Evolutionary conservation across 2,329 filamentous ascomycete species (phyloP).

Genomic region (Hypoxylon sp.): DNA sequence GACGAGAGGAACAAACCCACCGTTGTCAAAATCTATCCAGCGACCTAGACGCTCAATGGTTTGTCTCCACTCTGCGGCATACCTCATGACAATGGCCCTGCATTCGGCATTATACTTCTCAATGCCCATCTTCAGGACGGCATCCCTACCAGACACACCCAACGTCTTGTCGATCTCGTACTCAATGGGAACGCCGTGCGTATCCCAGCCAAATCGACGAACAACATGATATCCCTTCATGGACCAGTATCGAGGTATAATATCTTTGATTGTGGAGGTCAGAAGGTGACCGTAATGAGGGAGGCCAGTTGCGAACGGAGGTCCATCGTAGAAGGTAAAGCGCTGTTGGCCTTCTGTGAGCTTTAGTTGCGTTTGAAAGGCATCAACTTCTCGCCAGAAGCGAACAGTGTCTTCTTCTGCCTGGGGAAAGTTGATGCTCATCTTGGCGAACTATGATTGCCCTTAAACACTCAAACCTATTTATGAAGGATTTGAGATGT

Average conservation of each 20-base stretch:
- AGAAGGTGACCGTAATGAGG: constrained; percentile 82
- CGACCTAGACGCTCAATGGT: constrained; percentile 91
- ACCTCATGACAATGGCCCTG: constrained; percentile 93
- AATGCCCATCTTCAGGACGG: constrained; percentile 88
- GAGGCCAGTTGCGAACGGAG: constrained; percentile 81
- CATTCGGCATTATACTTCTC: constrained; percentile 94
- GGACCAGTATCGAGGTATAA: constrained; percentile 96
- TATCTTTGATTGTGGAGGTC: constrained; percentile 96
- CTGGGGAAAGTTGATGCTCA: constrained; percentile 93
- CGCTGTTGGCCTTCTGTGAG: constrained; percentile 85
- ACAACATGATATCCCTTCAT: constrained; percentile 97
- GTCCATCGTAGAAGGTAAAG: constrained; percentile 96
- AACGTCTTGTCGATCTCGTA: constrained; percentile 98
- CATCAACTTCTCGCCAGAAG: constrained; percentile 92
- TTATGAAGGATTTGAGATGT: neutral
- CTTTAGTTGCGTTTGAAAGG: constrained; percentile 85
- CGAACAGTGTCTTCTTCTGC: constrained; percentile 89
- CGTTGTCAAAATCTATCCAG: constrained; percentile 97
- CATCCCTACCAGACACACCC: constrained; percentile 88
- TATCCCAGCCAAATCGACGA: constrained; percentile 94
- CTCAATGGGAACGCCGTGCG: constrained; percentile 94
- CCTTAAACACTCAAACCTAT: constrained; percentile 1
- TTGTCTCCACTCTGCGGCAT: constrained; percentile 85
- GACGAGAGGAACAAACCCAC: constrained; percentile 73
- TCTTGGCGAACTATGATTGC: constrained; percentile 56